Evolutionary conservation across 2,329 filamentous ascomycete genomes (phyloP), one percentile per base, ranked within the genome.

Genomic region (Samsoniella hepiali): DNA sequence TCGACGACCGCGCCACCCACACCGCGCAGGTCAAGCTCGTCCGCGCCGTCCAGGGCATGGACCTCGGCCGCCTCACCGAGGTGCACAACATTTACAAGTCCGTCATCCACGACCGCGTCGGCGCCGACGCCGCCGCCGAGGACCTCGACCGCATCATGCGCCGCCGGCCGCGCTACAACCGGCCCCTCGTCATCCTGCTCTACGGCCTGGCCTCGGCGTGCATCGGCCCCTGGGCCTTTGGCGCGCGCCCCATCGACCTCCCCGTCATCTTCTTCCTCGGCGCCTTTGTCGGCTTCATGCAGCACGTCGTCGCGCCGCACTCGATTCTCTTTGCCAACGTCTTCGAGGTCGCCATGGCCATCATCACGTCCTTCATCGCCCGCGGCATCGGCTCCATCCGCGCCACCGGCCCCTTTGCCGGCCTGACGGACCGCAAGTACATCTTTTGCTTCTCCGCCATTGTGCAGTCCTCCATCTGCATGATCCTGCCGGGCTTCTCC

Each of bases 401-500:
- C 4, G 59, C 59, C 8, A 55, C 51, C 7, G 53, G 61, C 13
- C 51, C 53, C 0, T 63, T 63, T 57, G 22, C 61, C 6, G 13
- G 44, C 13, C n/a, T 50, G 7, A 17, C 49, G 2, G 61, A n/a
- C 2, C 15, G 34, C 7, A 47, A 31, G 17, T 63, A 63, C 47
- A 31, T 42, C 3, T 63, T 59, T 27, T 63, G 62, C 55, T 63
- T 59, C 47, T 58, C 54, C 3, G 31, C 62, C 17, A 58, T 59
- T 54, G 62, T 47, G 44, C 62, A 63, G 47, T 63, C 54, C 6
- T 58, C 54, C 36, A 58, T 63, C 31, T 58, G 54, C 45, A 44
- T 63, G 54, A 63, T 63, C n/a, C 45, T 63, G 17, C 62, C 62
- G 9, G 62, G 62, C 4, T 69, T 67, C 66, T 79, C 80, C n/a